Evolutionary conservation across 2,329 filamentous ascomycete species (phyloP).

Genomic region (Alternaria sp.): DNA sequence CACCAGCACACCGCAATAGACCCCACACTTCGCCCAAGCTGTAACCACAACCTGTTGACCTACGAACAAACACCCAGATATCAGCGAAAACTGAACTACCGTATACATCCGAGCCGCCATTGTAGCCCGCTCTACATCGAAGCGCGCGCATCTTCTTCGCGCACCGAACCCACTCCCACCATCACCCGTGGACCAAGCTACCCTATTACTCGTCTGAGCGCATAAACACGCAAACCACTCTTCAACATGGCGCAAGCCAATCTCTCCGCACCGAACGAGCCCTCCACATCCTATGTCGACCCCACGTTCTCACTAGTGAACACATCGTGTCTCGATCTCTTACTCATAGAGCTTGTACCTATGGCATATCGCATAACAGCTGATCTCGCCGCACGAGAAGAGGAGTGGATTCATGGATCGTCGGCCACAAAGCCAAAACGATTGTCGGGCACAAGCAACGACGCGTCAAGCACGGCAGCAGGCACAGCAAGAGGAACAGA

Average conservation of each 20-base stretch:
- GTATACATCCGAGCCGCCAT: neutral
- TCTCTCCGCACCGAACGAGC: conserved; percentile 23
- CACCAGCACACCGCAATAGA: conserved; percentile 8
- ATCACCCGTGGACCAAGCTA: neutral
- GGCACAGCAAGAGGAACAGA: conserved; percentile 25
- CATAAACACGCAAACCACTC: neutral
- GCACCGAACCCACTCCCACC: neutral
- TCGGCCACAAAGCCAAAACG: conserved; percentile 23
- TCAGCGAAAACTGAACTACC: neutral
- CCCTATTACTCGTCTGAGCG: neutral
- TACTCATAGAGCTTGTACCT: conserved; percentile 96
- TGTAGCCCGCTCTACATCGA: neutral
- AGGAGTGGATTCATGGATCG: conserved; percentile 47
- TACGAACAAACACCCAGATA: neutral
- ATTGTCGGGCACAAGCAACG: conserved; percentile 32
- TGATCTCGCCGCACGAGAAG: conserved; percentile 68
- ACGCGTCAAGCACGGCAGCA: conserved; percentile 38
- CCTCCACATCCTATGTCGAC: conserved; percentile 64
- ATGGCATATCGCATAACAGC: conserved; percentile 87
- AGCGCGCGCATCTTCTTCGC: neutral
- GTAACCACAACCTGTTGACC: neutral
- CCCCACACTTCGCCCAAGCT: conserved; percentile 3
- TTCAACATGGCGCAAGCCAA: conserved; percentile 26
- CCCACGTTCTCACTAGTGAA: conserved; percentile 79
- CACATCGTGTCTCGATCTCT: conserved; percentile 88